A percentile compares a stretch with the other conserved stretches of the same genome.
Conservation (phyloP, 164 flowering plant species). For the Magnolia sinica region DNA sequence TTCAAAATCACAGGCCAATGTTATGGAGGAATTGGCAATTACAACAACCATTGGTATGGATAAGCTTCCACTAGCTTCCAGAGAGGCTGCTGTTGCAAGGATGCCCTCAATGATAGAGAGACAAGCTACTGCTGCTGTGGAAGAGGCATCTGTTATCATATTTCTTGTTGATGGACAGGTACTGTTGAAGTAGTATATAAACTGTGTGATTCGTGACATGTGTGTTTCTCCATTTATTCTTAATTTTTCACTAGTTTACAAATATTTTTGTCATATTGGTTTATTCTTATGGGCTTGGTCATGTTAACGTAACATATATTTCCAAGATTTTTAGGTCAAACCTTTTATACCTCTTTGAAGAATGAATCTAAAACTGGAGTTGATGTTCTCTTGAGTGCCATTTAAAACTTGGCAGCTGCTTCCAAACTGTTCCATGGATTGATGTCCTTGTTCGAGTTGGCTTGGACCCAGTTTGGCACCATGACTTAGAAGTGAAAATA, state of each 20-base stretch:
- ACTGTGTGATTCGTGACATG: neutral
- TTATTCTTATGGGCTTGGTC: neutral
- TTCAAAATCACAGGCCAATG: slow-evolving; percentile 63
- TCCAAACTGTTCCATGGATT: neutral
- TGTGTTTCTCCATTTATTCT: neutral
- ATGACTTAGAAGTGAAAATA: neutral
- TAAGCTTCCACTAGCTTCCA: slow-evolving; percentile 75
- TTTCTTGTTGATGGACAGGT: slow-evolving; percentile 99
- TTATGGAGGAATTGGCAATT: slow-evolving; percentile 78
- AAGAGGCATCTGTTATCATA: slow-evolving; percentile 80
- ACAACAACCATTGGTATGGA: slow-evolving; percentile 93
- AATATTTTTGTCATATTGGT: neutral
- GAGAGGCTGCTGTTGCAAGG: slow-evolving; percentile 94
- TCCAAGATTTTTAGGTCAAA: no score
- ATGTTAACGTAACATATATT: neutral
- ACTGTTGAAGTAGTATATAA: slow-evolving; percentile 1
- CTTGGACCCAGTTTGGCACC: neutral
- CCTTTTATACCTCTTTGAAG: no score
- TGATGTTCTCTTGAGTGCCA: no score
- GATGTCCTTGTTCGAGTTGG: neutral
- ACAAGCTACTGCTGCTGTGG: slow-evolving; percentile 86
- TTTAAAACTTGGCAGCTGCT: neutral
- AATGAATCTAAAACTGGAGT: no score
- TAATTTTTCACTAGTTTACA: neutral
- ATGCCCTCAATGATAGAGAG: slow-evolving; percentile 97